A percentile compares a stretch with the other conserved stretches of the same genome.
These are phyloP conservation scores for Calonectria pteridis DNA, from an alignment of 2,329 filamentous ascomycete genomes.

Conservation along the genomic window DNA sequence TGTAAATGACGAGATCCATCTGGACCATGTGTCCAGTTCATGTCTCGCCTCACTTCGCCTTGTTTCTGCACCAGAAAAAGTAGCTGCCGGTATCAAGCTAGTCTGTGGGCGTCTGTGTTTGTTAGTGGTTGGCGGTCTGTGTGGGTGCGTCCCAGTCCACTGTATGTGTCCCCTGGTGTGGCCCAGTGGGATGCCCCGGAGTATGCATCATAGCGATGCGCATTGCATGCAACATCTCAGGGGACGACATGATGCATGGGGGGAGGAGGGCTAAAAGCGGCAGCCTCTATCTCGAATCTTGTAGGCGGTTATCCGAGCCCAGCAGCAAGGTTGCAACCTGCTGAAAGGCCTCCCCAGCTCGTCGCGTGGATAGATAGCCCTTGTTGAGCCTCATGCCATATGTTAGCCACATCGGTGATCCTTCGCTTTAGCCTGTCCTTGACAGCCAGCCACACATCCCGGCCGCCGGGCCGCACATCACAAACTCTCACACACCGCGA, in stretches of 20 bases:
- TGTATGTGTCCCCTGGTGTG: not conserved
- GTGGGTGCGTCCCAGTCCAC: slow-evolving; percentile 2
- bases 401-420: slow-evolving; percentile 4
- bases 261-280: not conserved
- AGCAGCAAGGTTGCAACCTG: not conserved
- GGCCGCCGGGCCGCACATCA: not conserved
- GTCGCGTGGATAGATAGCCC: not conserved
- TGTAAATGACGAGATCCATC: not conserved
- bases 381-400: slow-evolving; percentile 5
- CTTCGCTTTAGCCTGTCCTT: not conserved
- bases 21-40: not conserved
- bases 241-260: not conserved
- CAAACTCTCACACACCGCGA: slow-evolving; percentile 9
- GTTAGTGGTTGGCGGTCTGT: not conserved
- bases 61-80: not conserved
- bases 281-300: not conserved
- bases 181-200: not conserved
- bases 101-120: slow-evolving; percentile 7
- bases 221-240: slow-evolving; percentile 9
- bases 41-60: not conserved
- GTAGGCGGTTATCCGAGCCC: not conserved
- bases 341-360: not conserved
- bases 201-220: slow-evolving; percentile 3
- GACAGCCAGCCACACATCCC: slow-evolving; percentile 11
- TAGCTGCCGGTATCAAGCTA: not conserved